Base-by-base conservation (phyloP, 176 grass and related monocot species). In the Olyra latifolia region DNA sequence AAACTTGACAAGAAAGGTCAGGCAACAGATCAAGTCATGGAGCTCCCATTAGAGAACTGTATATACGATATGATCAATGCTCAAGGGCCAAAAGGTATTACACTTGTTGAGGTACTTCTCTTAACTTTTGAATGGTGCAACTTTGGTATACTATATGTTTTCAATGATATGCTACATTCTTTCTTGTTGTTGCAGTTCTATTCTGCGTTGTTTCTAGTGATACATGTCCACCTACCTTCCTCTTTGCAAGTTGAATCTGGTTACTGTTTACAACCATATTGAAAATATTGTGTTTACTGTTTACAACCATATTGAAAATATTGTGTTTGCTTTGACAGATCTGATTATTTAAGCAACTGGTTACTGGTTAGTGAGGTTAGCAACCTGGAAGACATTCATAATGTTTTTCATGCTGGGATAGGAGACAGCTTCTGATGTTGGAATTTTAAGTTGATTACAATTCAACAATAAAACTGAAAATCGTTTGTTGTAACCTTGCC, bases 21-120 rank as follows among this genome's bases (percentile, higher is more conserved):
- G 86, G 79, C 82, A 22, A 98, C 84, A 79, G 92, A 98, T 88
- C 88, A 95, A 77, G 72, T 93, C 80, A 70, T 98, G 65, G 95
- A 98, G 52, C 92, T 98, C 83, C 90, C 95, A 39, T 62, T 95
- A 62, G 95, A 98, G 27, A 80, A 89, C 49, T 85, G 95, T 60
- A 93, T 98, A 79, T 98, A 98, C 45, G 92, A 95, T 88, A 94
- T 98, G 92, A 87, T 98, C 77, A 89, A 89, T 87, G 84, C 66
- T 25, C 81, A 90, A 88, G 95, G 95, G 57, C 75, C 88, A 76
- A 93, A 89, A 91, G 95, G 95, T 72, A 93, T 95, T 77, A 98
- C 92, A 29, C 91, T 98, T 80, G 81, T 84, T 75, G 90, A 95
- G 95, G 95, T 98, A 95, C 42, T 57, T 82, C 29, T 60, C 71